These are phyloP conservation scores for Thraustochytrium striatum DNA, from an alignment of 352 stramenopile genomes.

Conservation along the genomic window DNA sequence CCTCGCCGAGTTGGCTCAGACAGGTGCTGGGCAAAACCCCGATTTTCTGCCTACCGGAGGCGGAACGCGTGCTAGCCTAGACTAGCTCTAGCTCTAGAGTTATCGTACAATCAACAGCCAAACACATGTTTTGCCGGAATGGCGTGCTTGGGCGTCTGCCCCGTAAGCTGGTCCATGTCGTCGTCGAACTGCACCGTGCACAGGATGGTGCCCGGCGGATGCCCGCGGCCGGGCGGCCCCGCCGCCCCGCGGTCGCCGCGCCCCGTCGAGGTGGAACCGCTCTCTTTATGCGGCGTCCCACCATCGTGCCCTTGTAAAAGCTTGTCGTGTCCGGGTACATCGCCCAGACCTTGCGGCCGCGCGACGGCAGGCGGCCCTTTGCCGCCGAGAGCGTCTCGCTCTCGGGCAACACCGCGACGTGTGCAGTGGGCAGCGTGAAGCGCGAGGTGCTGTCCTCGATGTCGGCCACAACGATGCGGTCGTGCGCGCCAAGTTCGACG, in stretches of 20 bases:
- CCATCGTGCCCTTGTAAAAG: constrained; percentile 43
- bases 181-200: constrained; percentile 42
- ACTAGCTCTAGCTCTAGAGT: background rate
- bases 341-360: constrained; percentile 10
- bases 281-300: too few species aligned
- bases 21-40: too few species aligned
- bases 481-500: background rate
- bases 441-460: constrained; percentile 23
- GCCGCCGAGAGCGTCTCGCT: constrained; percentile 22
- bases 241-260: background rate
- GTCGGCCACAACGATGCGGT: constrained; percentile 25
- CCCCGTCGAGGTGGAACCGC: too few species aligned
- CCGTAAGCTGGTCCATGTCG: constrained; percentile 26
- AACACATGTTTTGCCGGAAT: constrained; percentile 40
- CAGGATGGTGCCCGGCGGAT: constrained; percentile 7
- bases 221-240: background rate
- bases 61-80: too few species aligned
- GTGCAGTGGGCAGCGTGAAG: background rate
- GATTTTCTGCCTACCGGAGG: too few species aligned
- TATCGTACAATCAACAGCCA: background rate
- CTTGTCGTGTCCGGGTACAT: constrained; percentile 30
- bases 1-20: too few species aligned
- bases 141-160: background rate
- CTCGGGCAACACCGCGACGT: constrained; percentile 8
- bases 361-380: background rate